Conservation (phyloP, 305 asterid genomes). For the Solanum hybrid region DNA sequence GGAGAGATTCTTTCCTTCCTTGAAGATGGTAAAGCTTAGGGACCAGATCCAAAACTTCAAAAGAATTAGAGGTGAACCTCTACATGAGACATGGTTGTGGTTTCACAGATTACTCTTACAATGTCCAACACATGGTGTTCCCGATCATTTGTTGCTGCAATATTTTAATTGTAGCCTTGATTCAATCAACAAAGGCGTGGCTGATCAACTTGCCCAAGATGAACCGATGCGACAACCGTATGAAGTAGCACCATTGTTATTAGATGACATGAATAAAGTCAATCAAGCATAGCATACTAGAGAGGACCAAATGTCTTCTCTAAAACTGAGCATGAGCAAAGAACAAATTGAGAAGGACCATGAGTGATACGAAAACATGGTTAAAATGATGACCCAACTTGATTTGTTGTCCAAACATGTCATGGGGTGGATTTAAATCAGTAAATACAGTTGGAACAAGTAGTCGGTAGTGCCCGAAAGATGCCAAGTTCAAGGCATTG, state of each 20-base stretch:
- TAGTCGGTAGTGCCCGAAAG: background rate
- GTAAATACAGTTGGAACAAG: background rate
- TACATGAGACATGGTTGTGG: background rate
- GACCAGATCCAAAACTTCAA: background rate
- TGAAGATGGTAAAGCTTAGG: background rate
- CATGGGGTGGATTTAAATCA: background rate
- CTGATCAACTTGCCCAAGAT: background rate
- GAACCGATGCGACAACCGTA: background rate
- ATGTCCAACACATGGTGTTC: background rate
- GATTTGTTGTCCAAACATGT: background rate
- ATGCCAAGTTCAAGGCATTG: background rate
- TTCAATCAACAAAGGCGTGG: background rate
- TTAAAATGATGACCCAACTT: background rate
- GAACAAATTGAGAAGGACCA: background rate
- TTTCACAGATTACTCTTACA: background rate
- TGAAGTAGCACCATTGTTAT: background rate
- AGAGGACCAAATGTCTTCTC: background rate
- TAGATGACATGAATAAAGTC: background rate
- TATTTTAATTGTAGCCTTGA: background rate
- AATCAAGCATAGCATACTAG: background rate
- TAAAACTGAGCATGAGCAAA: background rate
- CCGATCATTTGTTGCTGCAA: too few species aligned
- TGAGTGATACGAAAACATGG: background rate
- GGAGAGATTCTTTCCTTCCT: background rate
- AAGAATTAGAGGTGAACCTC: background rate